phyloP scores from a whole-genome alignment of 1,284 basidiomycete genomes.

The Mrakiaceae sp. region DNA sequence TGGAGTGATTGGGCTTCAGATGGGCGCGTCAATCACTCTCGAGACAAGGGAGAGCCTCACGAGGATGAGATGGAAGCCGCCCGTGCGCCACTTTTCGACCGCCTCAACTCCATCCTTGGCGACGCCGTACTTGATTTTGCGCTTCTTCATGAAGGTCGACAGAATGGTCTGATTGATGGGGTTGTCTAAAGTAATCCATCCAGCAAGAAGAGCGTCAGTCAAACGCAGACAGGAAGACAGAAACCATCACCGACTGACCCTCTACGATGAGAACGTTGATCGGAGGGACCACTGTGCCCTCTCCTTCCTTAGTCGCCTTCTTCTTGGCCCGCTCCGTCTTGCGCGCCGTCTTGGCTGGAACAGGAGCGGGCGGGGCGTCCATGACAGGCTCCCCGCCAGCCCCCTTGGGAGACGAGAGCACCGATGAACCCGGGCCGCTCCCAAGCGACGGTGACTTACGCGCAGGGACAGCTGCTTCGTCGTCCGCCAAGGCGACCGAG shows the following conservation, averaged over 20 bases:
- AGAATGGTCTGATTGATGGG: conserved; percentile 97
- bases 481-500: too few species aligned
- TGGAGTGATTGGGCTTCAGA: neutral
- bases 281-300: conserved; percentile 64
- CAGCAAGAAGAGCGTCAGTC: conserved; percentile 18
- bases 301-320: conserved; percentile 26
- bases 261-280: conserved; percentile 94
- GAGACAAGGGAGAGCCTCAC: conserved; percentile 40
- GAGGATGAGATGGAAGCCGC: conserved; percentile 89
- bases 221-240: conserved; percentile 1
- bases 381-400: too few species aligned
- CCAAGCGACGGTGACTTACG: too few species aligned
- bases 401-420: too few species aligned
- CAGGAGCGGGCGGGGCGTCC: conserved; percentile 2
- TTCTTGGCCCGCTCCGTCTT: conserved; percentile 23
- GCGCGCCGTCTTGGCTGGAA: conserved; percentile 8
- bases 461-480: too few species aligned
- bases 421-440: too few species aligned
- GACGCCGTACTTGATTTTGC: conserved; percentile 89
- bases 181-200: conserved; percentile 55
- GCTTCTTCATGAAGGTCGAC: conserved; percentile 89
- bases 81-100: conserved; percentile 88
- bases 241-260: conserved; percentile 44
- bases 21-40: conserved; percentile 10
- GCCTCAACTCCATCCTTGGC: conserved; percentile 94